Evolutionary conservation across 1,284 basidiomycete genomes (phyloP).

Genomic region (Pseudozyma tsukubaensis): DNA sequence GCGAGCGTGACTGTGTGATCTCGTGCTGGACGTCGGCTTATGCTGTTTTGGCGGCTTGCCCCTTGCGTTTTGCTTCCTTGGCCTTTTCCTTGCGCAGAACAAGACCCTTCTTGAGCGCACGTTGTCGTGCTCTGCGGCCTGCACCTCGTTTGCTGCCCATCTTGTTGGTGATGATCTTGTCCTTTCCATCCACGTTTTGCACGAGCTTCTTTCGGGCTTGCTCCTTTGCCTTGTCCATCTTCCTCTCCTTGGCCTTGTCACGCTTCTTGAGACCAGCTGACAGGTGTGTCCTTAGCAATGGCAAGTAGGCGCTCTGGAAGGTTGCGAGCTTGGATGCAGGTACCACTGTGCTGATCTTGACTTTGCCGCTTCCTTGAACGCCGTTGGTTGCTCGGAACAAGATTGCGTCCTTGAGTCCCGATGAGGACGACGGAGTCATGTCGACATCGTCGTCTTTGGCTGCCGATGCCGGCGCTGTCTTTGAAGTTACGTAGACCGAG

Average conservation of each 20-base stretch:
- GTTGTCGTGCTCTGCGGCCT: slow-evolving; percentile 54
- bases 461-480: slow-evolving; percentile 40
- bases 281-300: slow-evolving; percentile 56
- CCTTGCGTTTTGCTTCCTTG: slow-evolving; percentile 45
- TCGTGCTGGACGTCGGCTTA: not conserved
- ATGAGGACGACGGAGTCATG: slow-evolving; percentile 45
- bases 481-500: slow-evolving; percentile 62
- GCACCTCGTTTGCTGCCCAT: slow-evolving; percentile 59
- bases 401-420: slow-evolving; percentile 27
- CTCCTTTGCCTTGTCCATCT: slow-evolving; percentile 57
- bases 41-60: slow-evolving; percentile 26
- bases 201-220: slow-evolving; percentile 58
- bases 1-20: not conserved
- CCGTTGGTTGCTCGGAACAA: slow-evolving; percentile 64
- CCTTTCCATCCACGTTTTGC: slow-evolving; percentile 52
- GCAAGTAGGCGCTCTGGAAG: slow-evolving; percentile 53
- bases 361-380: slow-evolving; percentile 37
- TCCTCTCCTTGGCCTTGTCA: slow-evolving; percentile 66
- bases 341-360: slow-evolving; percentile 58
- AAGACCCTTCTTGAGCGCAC: slow-evolving; percentile 51
- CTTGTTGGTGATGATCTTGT: slow-evolving; percentile 49
- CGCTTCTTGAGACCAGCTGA: slow-evolving; percentile 57
- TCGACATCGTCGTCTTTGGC: slow-evolving; percentile 32
- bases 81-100: slow-evolving; percentile 48
- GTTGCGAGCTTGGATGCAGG: slow-evolving; percentile 37